Evolutionary conservation across 164 flowering plant species (phyloP).

Genomic region (Warburgia ugandensis): DNA sequence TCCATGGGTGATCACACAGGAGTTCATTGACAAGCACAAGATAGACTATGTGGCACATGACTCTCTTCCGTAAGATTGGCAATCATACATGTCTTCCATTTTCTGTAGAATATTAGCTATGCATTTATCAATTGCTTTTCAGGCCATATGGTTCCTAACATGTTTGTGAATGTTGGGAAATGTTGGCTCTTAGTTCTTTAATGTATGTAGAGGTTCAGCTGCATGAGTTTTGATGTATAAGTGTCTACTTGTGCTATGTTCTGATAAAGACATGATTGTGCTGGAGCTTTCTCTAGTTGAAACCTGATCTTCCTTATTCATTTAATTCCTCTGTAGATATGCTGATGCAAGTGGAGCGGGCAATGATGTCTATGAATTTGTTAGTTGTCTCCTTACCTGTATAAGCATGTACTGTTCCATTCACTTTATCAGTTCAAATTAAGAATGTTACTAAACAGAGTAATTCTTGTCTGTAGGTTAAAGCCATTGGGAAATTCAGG

Average conservation of each 20-base stretch:
- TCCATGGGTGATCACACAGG: constrained; percentile 83
- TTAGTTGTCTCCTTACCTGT: constrained; percentile 10
- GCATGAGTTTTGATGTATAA: too few relatives aligned
- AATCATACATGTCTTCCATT: too few relatives aligned
- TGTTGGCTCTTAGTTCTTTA: too few relatives aligned
- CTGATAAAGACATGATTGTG: too few relatives aligned
- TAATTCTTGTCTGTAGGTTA: constrained; percentile 38
- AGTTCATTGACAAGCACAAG: constrained; percentile 79
- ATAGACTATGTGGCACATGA: constrained; percentile 97
- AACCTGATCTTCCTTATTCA: constrained; percentile 2
- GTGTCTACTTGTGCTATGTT: too few relatives aligned
- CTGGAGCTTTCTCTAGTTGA: too few relatives aligned
- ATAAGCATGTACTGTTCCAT: background rate
- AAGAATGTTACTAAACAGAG: background rate
- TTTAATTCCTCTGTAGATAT: constrained; percentile 12
- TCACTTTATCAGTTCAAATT: background rate
- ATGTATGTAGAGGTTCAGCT: too few relatives aligned
- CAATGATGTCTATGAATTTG: constrained; percentile 22
- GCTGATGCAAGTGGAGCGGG: constrained; percentile 24
- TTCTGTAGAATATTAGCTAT: too few relatives aligned
- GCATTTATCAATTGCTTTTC: too few relatives aligned
- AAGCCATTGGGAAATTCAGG: constrained; percentile 62
- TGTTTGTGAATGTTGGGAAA: too few relatives aligned
- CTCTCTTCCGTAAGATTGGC: constrained; percentile 81
- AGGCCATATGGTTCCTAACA: too few relatives aligned